A percentile compares a stretch with the other conserved stretches of the same genome.
phyloP scores from a whole-genome alignment of 1,284 basidiomycete species.

The Microbotryum scabiosae region DNA sequence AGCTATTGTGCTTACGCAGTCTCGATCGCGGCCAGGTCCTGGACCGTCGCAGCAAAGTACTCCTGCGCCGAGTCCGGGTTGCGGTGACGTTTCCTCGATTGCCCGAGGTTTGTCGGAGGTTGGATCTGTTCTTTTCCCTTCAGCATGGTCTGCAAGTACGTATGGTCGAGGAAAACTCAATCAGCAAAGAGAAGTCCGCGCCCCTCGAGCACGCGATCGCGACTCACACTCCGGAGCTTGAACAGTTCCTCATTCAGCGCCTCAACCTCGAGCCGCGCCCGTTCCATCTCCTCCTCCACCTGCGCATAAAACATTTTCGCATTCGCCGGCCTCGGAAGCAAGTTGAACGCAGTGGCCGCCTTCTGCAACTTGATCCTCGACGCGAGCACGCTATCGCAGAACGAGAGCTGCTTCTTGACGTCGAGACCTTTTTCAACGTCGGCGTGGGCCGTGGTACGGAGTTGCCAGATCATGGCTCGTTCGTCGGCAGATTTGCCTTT shows the following conservation, averaged over 20 bases:
- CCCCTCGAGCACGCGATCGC: no score
- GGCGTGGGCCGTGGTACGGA: constrained; percentile 55
- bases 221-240: constrained; percentile 3
- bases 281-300: constrained; percentile 8
- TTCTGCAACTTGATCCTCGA: constrained; percentile 84
- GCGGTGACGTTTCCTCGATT: constrained; percentile 49
- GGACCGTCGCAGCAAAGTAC: constrained; percentile 46
- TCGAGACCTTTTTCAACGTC: constrained; percentile 62
- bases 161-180: constrained; percentile 13
- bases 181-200: background rate
- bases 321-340: constrained; percentile 44
- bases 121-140: constrained; percentile 46
- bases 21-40: constrained; percentile 50
- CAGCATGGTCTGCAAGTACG: constrained; percentile 38
- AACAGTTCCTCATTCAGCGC: constrained; percentile 34
- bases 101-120: constrained; percentile 48
- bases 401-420: constrained; percentile 64
- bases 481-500: constrained; percentile 39
- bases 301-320: constrained; percentile 18
- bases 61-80: constrained; percentile 38
- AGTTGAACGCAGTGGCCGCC: constrained; percentile 55
- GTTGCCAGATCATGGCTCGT: constrained; percentile 49
- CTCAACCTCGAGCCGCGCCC: constrained; percentile 23
- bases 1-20: constrained; percentile 43
- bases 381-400: constrained; percentile 78